Base-by-base conservation (phyloP, 306 rosid species). In the Sophora flavescens region DNA sequence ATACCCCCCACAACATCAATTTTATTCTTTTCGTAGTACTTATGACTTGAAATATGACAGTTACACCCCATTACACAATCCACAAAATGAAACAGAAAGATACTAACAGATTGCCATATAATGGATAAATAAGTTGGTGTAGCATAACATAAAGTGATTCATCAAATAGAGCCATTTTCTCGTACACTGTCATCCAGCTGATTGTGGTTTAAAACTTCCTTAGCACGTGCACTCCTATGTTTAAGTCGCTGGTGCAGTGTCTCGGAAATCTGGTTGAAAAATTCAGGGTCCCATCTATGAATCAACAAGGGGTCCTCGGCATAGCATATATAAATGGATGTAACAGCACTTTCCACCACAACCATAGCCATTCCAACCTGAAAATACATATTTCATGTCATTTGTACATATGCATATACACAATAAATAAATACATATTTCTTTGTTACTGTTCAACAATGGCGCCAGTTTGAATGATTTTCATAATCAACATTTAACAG, bases 261-360 rank as follows among this genome's bases (percentile, higher is more conserved):
- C 88, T 93, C 96, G 1, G 98, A 93, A 79, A 93, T 86, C 84
- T 91, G 98, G 85, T 91, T 78, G 86, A 91, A 93, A 78, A 93
- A 93, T 62, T 88, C 96, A 14, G 87, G 56, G 85, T 93, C 98
- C 98, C 98, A 93, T 80, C 87, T 74, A 59, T 83, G 91, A 68
- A 93, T 93, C 81, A 90, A 68, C 63, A 85, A 74, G 14, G 98
- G 98, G 78, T 93, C 95, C 85, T 91, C 98, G 14, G 98, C 98
- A 52, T 90, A 93, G 72, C 96, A 93, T 26, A 93, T 86, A 72
- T 93, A 93, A 58, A 93, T 91, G 61, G 98, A 93, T 35, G 96
- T 93, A 68, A 93, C 96, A 0, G 96, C 96, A 70, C 96, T 91
- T 88, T 93, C 98, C 82, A 93, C 98, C 62, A 93, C 91, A 39